phyloP scores from a whole-genome alignment of 2,329 filamentous ascomycete genomes.

The Mollisiaceae sp. region DNA sequence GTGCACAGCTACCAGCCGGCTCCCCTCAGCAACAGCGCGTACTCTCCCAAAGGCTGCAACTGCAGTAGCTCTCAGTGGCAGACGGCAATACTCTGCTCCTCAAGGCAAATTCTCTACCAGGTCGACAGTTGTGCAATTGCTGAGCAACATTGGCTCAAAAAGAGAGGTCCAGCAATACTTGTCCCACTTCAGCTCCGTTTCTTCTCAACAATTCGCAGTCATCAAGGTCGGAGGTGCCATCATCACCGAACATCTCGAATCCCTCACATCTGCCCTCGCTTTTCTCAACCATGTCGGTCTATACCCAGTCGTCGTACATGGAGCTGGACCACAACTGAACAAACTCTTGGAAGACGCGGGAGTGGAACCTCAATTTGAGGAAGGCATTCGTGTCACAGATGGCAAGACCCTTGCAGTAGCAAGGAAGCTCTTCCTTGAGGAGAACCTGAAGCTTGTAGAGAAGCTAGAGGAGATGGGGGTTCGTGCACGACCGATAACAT shows the following conservation, averaged over 20 bases:
- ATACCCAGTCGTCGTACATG: slow-evolving; percentile 94
- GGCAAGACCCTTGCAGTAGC: slow-evolving; percentile 92
- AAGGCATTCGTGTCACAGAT: slow-evolving; percentile 94
- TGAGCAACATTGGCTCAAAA: slow-evolving; percentile 96
- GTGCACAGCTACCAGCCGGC: slow-evolving; percentile 34
- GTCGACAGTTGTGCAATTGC: slow-evolving; percentile 83
- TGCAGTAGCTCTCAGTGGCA: slow-evolving; percentile 33
- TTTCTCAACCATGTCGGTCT: slow-evolving; percentile 95
- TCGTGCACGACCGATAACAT: slow-evolving; percentile 84
- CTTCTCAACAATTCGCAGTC: slow-evolving; percentile 95
- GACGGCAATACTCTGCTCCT: slow-evolving; percentile 41
- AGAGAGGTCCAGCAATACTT: slow-evolving; percentile 97
- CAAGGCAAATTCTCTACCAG: slow-evolving; percentile 56
- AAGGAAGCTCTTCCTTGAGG: slow-evolving; percentile 89
- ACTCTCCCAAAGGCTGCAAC: slow-evolving; percentile 39
- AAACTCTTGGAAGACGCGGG: slow-evolving; percentile 86
- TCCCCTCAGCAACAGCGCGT: slow-evolving; percentile 34
- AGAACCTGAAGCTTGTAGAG: slow-evolving; percentile 92
- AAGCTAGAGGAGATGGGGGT: slow-evolving; percentile 89
- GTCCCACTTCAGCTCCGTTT: slow-evolving; percentile 95
- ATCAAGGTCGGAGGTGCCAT: slow-evolving; percentile 98
- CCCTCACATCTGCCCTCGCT: slow-evolving; percentile 84
- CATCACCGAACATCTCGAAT: slow-evolving; percentile 90
- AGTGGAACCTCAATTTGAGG: slow-evolving; percentile 93
- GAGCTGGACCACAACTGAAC: slow-evolving; percentile 94